Percentiles rank a stretch among this genome's conserved stretches.
Conservation (phyloP, 2,329 filamentous ascomycete species). For the Camptophora hylomeconis region DNA sequence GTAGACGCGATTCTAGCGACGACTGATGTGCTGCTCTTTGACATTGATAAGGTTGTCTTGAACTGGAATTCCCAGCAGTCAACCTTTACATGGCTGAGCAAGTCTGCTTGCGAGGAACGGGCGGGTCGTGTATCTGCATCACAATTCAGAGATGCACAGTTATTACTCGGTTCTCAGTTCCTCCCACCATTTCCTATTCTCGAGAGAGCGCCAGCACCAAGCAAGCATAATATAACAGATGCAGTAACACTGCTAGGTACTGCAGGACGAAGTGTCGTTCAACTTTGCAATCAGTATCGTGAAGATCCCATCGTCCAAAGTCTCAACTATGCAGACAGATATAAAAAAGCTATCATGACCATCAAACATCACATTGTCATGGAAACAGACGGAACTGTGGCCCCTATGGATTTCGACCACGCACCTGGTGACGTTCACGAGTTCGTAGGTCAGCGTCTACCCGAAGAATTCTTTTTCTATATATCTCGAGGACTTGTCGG, state of each 20-base stretch:
- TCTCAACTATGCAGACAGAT: constrained; percentile 70
- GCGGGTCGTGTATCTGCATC: constrained; percentile 52
- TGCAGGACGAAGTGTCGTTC: constrained; percentile 54
- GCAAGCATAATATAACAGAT: constrained; percentile 39
- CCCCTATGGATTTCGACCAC: constrained; percentile 57
- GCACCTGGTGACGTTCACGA: constrained; percentile 76
- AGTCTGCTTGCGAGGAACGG: constrained; percentile 56
- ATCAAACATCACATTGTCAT: constrained; percentile 82
- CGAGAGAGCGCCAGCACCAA: constrained; percentile 45
- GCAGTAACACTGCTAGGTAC: constrained; percentile 64
- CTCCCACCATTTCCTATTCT: constrained; percentile 68
- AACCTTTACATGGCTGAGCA: constrained; percentile 49
- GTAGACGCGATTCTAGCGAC: constrained; percentile 68
- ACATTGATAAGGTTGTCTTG: constrained; percentile 62
- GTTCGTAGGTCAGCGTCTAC: constrained; percentile 79
- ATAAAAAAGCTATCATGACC: constrained; percentile 70
- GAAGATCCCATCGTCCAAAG: constrained; percentile 63
- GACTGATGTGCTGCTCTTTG: constrained; percentile 74
- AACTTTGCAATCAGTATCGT: constrained; percentile 63
- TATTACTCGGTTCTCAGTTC: constrained; percentile 73
- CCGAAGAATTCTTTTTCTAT: constrained; percentile 83
- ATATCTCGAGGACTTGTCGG: constrained; percentile 71
- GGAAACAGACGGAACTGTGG: constrained; percentile 61
- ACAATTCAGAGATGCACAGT: constrained; percentile 68
- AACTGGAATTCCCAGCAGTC: constrained; percentile 42